phyloP scores from a whole-genome alignment of 345 rosid genomes.

The Boechera stricta region DNA sequence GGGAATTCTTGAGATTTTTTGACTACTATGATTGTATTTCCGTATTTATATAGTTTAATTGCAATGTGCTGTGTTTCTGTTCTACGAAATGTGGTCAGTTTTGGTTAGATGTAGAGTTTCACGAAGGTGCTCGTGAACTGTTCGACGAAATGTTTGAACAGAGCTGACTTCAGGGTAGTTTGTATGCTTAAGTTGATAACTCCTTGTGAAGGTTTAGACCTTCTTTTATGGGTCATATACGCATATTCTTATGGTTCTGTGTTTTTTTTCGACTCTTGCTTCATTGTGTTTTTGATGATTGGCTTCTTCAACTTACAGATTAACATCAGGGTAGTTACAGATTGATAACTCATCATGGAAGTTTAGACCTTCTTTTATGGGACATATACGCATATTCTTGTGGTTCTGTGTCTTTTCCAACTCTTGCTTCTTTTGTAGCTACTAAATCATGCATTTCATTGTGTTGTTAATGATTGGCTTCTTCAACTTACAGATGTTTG shows the following conservation, averaged over 20 bases:
- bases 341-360: too few species aligned
- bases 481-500: constrained; percentile 63
- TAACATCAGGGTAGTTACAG: not conserved
- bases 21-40: not conserved
- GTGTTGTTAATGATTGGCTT: constrained; percentile 12
- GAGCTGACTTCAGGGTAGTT: not conserved
- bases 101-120: not conserved
- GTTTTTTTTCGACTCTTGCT: not conserved
- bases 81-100: not conserved
- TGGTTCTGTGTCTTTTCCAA: constrained; percentile 6
- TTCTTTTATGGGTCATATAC: not conserved
- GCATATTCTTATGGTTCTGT: constrained; percentile 1
- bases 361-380: not conserved
- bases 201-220: not conserved
- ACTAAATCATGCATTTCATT: not conserved
- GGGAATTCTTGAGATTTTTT: not conserved
- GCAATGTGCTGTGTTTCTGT: not conserved
- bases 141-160: constrained; percentile 41
- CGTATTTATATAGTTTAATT: not conserved
- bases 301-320: constrained; percentile 26
- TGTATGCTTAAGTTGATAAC: not conserved
- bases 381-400: not conserved
- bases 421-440: too few species aligned
- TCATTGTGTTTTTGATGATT: not conserved
- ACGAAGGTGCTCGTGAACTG: constrained; percentile 36